phyloP scores from a whole-genome alignment of 2,329 filamentous ascomycete genomes.

The Pseudogymnoascus sp. region DNA sequence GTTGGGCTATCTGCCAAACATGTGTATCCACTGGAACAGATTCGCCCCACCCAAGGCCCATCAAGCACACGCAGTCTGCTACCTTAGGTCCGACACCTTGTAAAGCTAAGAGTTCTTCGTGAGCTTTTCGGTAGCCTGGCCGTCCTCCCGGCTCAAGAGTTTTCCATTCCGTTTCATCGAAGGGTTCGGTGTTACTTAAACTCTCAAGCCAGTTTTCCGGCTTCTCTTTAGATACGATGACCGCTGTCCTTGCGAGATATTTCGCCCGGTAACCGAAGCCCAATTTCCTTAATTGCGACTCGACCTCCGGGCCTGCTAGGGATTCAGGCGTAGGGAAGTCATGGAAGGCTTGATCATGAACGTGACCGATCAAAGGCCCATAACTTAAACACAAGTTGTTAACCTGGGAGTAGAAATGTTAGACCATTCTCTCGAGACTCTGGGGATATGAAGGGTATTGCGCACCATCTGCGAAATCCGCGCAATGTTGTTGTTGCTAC shows the following conservation, averaged over 20 bases:
- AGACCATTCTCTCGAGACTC: background rate
- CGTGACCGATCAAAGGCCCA: conserved; percentile 64
- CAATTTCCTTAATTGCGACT: conserved; percentile 69
- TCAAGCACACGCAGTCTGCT: conserved; percentile 90
- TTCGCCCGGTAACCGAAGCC: conserved; percentile 94
- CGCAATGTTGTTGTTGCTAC: conserved; percentile 96
- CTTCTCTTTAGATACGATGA: conserved; percentile 60
- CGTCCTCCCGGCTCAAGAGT: conserved; percentile 42
- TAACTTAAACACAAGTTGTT: conserved; percentile 86
- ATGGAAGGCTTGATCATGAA: conserved; percentile 68
- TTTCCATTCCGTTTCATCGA: conserved; percentile 36
- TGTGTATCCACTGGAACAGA: conserved; percentile 95
- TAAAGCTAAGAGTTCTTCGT: conserved; percentile 69
- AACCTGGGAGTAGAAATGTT: conserved; percentile 40
- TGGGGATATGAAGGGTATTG: background rate
- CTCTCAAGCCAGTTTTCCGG: conserved; percentile 69
- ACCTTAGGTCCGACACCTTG: conserved; percentile 95
- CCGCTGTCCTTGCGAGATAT: conserved; percentile 82
- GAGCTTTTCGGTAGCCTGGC: conserved; percentile 66
- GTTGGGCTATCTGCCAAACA: conserved; percentile 95
- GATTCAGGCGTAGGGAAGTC: conserved; percentile 77
- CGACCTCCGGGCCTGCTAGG: conserved; percentile 68
- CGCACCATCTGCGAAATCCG: conserved; percentile 89
- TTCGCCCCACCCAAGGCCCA: conserved; percentile 94
- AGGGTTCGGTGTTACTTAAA: conserved; percentile 68